Conservation (phyloP, 108 stramenopile genomes). For the Conticribra weissflogii region DNA sequence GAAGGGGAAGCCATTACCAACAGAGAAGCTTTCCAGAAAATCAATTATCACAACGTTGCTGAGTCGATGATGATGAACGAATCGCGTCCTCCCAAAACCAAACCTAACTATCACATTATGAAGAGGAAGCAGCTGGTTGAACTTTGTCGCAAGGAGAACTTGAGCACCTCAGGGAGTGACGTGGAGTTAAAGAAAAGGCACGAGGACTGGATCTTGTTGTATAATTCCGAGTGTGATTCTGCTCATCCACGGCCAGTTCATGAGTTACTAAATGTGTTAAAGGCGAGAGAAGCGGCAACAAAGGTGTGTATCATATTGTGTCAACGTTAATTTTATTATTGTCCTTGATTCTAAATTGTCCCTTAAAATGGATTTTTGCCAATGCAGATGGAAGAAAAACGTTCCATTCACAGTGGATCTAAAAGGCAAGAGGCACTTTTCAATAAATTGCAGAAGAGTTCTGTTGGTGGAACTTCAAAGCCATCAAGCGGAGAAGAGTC, state of each 20-base stretch:
- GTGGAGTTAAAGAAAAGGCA: slow-evolving; percentile 53
- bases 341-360: neutral
- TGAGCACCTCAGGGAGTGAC: slow-evolving; percentile 50
- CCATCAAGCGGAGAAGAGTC: slow-evolving; percentile 6
- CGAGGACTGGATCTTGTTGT: slow-evolving; percentile 50
- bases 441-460: slow-evolving; percentile 6
- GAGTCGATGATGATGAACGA: slow-evolving; percentile 25
- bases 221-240: slow-evolving; percentile 66
- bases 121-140: slow-evolving; percentile 50
- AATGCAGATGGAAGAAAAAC: slow-evolving; percentile 4
- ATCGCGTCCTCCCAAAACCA: slow-evolving; percentile 18
- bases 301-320: slow-evolving; percentile 13
- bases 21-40: neutral
- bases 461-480: slow-evolving; percentile 5
- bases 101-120: slow-evolving; percentile 34
- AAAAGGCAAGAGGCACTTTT: slow-evolving; percentile 16
- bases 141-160: slow-evolving; percentile 48
- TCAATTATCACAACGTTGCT: slow-evolving; percentile 1
- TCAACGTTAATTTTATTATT: neutral
- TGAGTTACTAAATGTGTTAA: slow-evolving; percentile 49
- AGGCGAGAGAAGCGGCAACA: slow-evolving; percentile 33
- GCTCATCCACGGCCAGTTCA: slow-evolving; percentile 45
- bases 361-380: neutral
- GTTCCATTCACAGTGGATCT: slow-evolving; percentile 9
- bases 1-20: neutral